Evolutionary conservation across 257 asterid species (phyloP).

Genomic region (Petunia axillaris): DNA sequence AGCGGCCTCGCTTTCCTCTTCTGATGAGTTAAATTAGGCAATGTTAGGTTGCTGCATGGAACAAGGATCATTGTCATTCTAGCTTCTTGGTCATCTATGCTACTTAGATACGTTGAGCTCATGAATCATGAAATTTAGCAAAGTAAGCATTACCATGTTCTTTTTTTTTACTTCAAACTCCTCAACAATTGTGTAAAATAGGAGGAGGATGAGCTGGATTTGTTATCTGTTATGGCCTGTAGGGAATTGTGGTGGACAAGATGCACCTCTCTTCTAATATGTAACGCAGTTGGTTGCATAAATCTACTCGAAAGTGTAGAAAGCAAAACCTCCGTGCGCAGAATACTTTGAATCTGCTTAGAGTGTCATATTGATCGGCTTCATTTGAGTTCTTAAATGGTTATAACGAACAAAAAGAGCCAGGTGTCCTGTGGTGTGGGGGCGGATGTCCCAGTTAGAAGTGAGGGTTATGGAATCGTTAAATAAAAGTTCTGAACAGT

Average conservation of each 20-base stretch:
- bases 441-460: too few relatives aligned
- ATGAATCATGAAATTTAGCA: neutral
- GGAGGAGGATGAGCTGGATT: neutral
- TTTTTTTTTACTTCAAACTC: neutral
- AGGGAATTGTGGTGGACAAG: neutral
- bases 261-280: too few relatives aligned
- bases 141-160: neutral
- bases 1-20: neutral
- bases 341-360: too few relatives aligned
- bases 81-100: neutral
- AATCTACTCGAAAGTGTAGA: too few relatives aligned
- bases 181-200: neutral
- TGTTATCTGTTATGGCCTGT: neutral
- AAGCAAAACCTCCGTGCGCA: too few relatives aligned
- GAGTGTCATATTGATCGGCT: too few relatives aligned
- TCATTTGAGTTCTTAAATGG: too few relatives aligned
- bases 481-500: too few relatives aligned
- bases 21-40: neutral
- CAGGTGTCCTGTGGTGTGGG: too few relatives aligned
- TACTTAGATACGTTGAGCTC: neutral
- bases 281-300: neutral
- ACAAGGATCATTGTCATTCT: neutral
- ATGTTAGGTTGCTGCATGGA: neutral
- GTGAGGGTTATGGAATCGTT: too few relatives aligned
- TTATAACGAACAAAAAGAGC: too few relatives aligned